A percentile compares a stretch with the other conserved stretches of the same genome.
These are phyloP conservation scores for Pseudocercospora eumusae DNA, from an alignment of 2,329 filamentous ascomycete genomes.

Conservation along the genomic window DNA sequence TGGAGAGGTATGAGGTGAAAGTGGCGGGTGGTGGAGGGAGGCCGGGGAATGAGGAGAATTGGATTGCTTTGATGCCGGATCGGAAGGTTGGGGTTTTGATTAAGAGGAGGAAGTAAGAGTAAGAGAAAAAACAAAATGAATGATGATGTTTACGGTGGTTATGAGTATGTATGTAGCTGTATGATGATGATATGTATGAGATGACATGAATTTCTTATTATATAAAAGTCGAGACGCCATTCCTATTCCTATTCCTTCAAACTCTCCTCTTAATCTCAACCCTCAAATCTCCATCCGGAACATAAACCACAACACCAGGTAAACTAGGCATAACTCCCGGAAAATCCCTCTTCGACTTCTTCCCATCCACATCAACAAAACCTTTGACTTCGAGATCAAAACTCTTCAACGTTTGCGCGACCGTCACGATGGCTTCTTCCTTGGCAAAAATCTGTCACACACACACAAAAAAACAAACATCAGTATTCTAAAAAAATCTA, in stretches of 20 bases:
- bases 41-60: constrained; percentile 8
- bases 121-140: background rate
- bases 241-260: too few relatives aligned
- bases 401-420: constrained; percentile 32
- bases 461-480: too few relatives aligned
- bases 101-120: background rate
- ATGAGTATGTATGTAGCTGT: too few relatives aligned
- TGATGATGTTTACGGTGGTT: too few relatives aligned
- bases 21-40: background rate
- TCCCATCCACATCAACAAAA: constrained; percentile 30
- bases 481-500: too few relatives aligned
- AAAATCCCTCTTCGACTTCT: constrained; percentile 28
- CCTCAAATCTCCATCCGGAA: background rate
- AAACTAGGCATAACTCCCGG: constrained; percentile 27
- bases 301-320: constrained; percentile 25
- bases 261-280: background rate
- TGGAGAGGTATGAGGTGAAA: background rate
- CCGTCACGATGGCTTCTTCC: constrained; percentile 33
- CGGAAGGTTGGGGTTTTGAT: constrained; percentile 5
- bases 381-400: constrained; percentile 35
- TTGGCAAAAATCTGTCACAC: constrained; percentile 36
- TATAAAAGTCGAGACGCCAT: too few relatives aligned
- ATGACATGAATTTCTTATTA: too few relatives aligned
- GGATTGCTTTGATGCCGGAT: constrained; percentile 9
- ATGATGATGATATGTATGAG: too few relatives aligned